phyloP scores from a whole-genome alignment of 2,329 filamentous ascomycete species.

The Cryphonectria parasitica region DNA sequence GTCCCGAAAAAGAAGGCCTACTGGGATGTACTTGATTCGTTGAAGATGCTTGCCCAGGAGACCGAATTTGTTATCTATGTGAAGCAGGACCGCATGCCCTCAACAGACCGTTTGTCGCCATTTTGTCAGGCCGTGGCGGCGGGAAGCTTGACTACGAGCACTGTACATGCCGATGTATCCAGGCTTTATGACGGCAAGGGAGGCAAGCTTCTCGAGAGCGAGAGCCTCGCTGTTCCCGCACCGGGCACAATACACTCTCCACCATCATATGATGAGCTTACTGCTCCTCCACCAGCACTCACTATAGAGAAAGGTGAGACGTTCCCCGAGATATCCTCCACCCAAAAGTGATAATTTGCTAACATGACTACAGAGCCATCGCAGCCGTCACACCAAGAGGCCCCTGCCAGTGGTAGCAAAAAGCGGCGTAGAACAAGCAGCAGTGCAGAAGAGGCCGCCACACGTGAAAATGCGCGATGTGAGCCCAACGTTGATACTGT shows the following conservation, averaged over 20 bases:
- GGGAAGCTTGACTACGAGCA: conserved; percentile 7
- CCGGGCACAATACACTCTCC: neutral
- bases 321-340: too few species aligned
- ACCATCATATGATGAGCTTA: conserved; percentile 16
- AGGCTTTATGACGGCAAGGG: conserved; percentile 19
- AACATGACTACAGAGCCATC: neutral
- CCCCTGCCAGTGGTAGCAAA: conserved; percentile 9
- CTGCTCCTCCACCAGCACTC: conserved; percentile 11
- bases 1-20: conserved; percentile 17
- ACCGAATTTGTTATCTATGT: conserved; percentile 9
- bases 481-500: neutral
- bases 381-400: neutral
- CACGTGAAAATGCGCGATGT: neutral
- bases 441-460: neutral
- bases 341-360: neutral
- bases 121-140: conserved; percentile 6
- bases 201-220: conserved; percentile 4
- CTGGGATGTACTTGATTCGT: conserved; percentile 15
- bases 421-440: conserved; percentile 18
- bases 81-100: neutral
- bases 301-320: conserved; percentile 17
- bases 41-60: conserved; percentile 15
- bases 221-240: neutral
- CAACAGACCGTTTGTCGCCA: neutral
- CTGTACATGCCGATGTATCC: conserved; percentile 14